Conservation (phyloP, 1,284 basidiomycete species). For the Ustilago shanxiensis region DNA sequence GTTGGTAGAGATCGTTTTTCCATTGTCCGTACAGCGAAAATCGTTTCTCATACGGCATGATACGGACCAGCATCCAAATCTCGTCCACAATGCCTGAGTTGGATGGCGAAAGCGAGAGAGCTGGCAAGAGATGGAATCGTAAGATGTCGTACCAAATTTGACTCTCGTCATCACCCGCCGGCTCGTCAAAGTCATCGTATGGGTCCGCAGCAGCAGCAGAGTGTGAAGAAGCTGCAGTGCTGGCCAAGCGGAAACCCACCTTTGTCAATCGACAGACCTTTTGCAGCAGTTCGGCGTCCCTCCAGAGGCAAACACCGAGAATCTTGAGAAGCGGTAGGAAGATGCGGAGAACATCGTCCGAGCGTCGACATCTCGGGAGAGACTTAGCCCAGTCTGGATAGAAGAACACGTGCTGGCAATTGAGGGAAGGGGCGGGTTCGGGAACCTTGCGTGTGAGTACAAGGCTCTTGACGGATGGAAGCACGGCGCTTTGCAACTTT, state of each 20-base stretch:
- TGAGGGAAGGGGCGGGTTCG: conserved; percentile 53
- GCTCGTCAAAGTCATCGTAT: conserved; percentile 29
- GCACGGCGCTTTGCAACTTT: conserved; percentile 31
- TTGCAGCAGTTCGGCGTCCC: conserved; percentile 55
- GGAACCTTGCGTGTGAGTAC: conserved; percentile 59
- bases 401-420: conserved; percentile 60
- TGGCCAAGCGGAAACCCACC: conserved; percentile 41
- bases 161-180: conserved; percentile 56
- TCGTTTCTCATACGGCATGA: conserved; percentile 82
- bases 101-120: conserved; percentile 82
- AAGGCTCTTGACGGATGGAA: conserved; percentile 29
- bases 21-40: conserved; percentile 96
- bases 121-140: conserved; percentile 85
- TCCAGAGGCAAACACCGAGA: conserved; percentile 58
- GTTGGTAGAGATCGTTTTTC: conserved; percentile 78
- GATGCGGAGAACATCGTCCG: conserved; percentile 43
- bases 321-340: conserved; percentile 65
- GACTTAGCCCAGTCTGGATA: conserved; percentile 58
- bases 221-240: conserved; percentile 17
- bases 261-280: conserved; percentile 60
- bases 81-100: conserved; percentile 76
- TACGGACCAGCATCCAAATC: conserved; percentile 76
- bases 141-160: conserved; percentile 82
- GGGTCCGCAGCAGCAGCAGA: conserved; percentile 12
- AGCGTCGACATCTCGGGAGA: conserved; percentile 44